These are phyloP conservation scores for Isabelozyma rhagii DNA, from an alignment of 805 yeast species.

Conservation along the genomic window DNA sequence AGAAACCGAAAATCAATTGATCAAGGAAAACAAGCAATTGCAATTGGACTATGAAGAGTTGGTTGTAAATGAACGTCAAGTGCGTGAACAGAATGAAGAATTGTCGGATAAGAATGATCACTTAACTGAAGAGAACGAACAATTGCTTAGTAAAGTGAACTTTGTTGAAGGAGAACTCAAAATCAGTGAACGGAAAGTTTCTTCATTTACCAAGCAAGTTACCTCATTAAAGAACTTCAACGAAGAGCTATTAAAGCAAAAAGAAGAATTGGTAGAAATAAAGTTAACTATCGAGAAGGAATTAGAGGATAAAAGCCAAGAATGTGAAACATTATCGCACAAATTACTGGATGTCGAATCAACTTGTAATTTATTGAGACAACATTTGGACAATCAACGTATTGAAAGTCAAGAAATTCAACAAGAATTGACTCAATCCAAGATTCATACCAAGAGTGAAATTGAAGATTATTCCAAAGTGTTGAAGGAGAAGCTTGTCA, in stretches of 20 bases:
- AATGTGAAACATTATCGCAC: slow-evolving; percentile 21
- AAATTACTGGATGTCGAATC: slow-evolving; percentile 23
- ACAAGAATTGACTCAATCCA: slow-evolving; percentile 33
- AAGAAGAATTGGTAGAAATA: slow-evolving; percentile 52
- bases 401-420: slow-evolving; percentile 28
- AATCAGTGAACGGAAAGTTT: slow-evolving; percentile 34
- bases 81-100: slow-evolving; percentile 29
- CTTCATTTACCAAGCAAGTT: slow-evolving; percentile 45
- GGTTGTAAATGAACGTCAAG: slow-evolving; percentile 16
- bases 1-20: slow-evolving; percentile 63
- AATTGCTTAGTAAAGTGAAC: slow-evolving; percentile 22
- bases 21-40: slow-evolving; percentile 60
- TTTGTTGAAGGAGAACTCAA: slow-evolving; percentile 33
- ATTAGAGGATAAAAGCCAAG: slow-evolving; percentile 20
- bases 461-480: slow-evolving; percentile 32
- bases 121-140: slow-evolving; percentile 27
- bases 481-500: slow-evolving; percentile 51
- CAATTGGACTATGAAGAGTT: slow-evolving; percentile 56
- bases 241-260: slow-evolving; percentile 58
- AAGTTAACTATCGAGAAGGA: slow-evolving; percentile 30
- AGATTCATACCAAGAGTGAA: slow-evolving; percentile 23
- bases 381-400: slow-evolving; percentile 32
- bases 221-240: slow-evolving; percentile 55
- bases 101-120: slow-evolving; percentile 43
- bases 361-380: slow-evolving; percentile 27